Conservation (phyloP, 1,284 basidiomycete genomes). For the Sporisorium graminicola region DNA sequence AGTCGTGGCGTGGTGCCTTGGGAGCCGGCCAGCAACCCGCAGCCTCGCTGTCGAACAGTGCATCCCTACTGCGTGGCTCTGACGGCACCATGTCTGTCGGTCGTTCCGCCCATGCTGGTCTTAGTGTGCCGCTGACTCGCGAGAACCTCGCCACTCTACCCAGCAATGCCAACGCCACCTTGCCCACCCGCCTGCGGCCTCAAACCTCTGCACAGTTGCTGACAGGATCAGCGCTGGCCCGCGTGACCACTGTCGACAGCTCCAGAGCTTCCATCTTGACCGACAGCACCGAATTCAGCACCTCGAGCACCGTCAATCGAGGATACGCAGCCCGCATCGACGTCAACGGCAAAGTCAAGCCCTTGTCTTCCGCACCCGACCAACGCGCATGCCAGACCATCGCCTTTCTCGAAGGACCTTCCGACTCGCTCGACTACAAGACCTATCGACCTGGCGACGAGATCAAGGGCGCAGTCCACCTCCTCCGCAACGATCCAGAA, state of each 20-base stretch:
- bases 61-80: constrained; percentile 7
- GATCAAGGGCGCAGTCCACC: constrained; percentile 51
- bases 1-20: constrained; percentile 14
- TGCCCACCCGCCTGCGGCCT: constrained; percentile 24
- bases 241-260: constrained; percentile 37
- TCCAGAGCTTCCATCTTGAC: constrained; percentile 44
- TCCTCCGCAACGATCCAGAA: constrained; percentile 47
- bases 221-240: constrained; percentile 21
- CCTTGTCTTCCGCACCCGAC: constrained; percentile 33
- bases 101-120: constrained; percentile 11
- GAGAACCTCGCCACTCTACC: constrained; percentile 40
- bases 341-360: constrained; percentile 50
- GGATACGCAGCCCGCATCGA: constrained; percentile 54
- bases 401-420: constrained; percentile 49
- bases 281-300: constrained; percentile 50
- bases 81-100: constrained; percentile 14
- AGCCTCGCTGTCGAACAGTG: constrained; percentile 10
- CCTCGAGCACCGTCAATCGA: constrained; percentile 53
- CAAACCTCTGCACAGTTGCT: constrained; percentile 12
- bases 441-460: constrained; percentile 53
- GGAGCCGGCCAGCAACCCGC: constrained; percentile 1
- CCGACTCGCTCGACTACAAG: constrained; percentile 51
- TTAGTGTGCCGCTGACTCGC: constrained; percentile 23
- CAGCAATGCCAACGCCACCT: constrained; percentile 8
- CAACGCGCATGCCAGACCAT: constrained; percentile 45